A percentile compares a stretch with the other conserved stretches of the same genome.
phyloP scores from a whole-genome alignment of 495 filamentous ascomycete species.

The Platismatia glauca region DNA sequence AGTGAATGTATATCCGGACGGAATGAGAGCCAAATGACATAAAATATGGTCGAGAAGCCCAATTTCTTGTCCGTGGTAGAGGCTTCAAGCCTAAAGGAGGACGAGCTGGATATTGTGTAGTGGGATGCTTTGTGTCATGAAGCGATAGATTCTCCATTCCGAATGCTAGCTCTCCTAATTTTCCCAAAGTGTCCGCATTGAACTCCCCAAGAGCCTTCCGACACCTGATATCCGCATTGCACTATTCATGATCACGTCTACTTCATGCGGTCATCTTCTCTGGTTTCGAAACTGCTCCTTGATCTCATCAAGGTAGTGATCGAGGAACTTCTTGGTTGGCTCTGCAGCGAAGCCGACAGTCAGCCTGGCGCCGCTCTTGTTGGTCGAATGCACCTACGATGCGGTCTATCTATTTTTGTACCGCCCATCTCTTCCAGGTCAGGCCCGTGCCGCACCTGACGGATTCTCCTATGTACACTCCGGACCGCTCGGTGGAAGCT shows the following conservation, averaged over 20 bases:
- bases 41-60: conserved; percentile 36
- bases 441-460: conserved; percentile 43
- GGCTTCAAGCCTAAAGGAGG: background rate
- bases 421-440: conserved; percentile 51
- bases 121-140: background rate
- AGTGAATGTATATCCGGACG: conserved; percentile 37
- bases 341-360: conserved; percentile 20
- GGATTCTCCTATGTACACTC: conserved; percentile 44
- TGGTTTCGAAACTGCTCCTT: conserved; percentile 45
- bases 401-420: conserved; percentile 37
- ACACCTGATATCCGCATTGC: background rate
- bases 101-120: background rate
- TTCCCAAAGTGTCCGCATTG: background rate
- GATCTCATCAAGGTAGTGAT: conserved; percentile 51
- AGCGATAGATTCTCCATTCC: background rate
- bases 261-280: conserved; percentile 26
- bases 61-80: conserved; percentile 38
- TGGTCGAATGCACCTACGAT: conserved; percentile 31
- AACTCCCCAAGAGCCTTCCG: background rate
- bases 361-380: background rate
- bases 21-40: conserved; percentile 45
- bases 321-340: conserved; percentile 38
- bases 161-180: background rate
- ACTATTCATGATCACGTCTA: background rate
- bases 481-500: conserved; percentile 53